These are phyloP conservation scores for Fusarium sp. DNA, from an alignment of 2,329 filamentous ascomycete genomes.

Conservation along the genomic window DNA sequence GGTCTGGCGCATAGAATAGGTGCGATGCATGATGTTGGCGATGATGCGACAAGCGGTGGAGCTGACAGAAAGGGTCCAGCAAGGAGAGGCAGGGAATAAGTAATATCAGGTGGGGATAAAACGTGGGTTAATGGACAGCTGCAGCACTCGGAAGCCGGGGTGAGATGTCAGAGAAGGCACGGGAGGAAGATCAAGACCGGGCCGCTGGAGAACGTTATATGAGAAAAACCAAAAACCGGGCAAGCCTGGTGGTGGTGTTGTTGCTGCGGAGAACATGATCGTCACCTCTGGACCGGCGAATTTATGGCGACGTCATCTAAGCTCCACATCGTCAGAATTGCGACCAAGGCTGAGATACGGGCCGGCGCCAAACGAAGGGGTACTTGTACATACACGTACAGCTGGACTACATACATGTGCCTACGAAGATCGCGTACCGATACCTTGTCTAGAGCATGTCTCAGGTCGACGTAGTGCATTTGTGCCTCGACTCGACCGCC, in stretches of 20 bases:
- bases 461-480: constrained; percentile 41
- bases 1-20: constrained; percentile 98
- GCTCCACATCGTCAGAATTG: constrained; percentile 44
- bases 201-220: constrained; percentile 49
- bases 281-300: constrained; percentile 45
- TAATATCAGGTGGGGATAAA: constrained; percentile 39
- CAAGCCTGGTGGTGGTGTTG: constrained; percentile 43
- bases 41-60: constrained; percentile 44
- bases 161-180: constrained; percentile 35
- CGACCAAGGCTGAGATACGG: constrained; percentile 26
- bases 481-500: constrained; percentile 13
- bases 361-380: constrained; percentile 26
- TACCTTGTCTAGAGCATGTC: constrained; percentile 35
- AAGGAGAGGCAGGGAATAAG: constrained; percentile 40
- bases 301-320: constrained; percentile 49
- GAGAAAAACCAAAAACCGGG: constrained; percentile 43
- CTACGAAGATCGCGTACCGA: constrained; percentile 3
- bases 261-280: constrained; percentile 52
- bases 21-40: constrained; percentile 86
- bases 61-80: constrained; percentile 36
- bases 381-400: constrained; percentile 26
- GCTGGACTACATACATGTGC: too few species aligned
- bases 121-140: constrained; percentile 34
- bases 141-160: constrained; percentile 44
- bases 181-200: constrained; percentile 38